A percentile compares a stretch with the other conserved stretches of the same genome.
phyloP scores from a whole-genome alignment of 2,329 filamentous ascomycete genomes.

The Arthrobotrys entomopaga region DNA sequence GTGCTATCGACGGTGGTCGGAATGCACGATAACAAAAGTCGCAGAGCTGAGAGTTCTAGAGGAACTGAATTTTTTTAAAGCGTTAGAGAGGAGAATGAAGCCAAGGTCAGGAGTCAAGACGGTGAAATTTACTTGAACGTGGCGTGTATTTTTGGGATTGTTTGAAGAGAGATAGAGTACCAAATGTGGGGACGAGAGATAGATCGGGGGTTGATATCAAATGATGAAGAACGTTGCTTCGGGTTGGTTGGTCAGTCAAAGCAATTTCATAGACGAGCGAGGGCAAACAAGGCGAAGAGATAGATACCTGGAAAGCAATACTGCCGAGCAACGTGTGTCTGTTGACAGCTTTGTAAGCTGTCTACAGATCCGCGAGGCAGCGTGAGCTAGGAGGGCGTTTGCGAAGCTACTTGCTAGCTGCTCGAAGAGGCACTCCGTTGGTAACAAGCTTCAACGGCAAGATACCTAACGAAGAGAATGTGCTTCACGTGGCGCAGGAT shows the following conservation, averaged over 20 bases:
- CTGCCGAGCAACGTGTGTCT: background rate
- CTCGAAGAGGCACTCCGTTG: conserved; percentile 2
- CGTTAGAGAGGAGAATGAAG: conserved; percentile 25
- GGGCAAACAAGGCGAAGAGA: conserved; percentile 1
- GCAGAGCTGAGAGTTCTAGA: conserved; percentile 23
- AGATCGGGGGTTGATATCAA: conserved; percentile 47
- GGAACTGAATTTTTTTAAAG: background rate
- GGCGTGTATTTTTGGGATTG: conserved; percentile 40
- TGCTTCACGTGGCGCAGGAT: conserved; percentile 12
- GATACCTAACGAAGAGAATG: background rate
- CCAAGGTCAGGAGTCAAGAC: background rate
- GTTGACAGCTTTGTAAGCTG: conserved; percentile 38
- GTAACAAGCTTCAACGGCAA: conserved; percentile 11
- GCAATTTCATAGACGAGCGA: background rate
- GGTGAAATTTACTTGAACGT: background rate
- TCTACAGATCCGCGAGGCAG: conserved; percentile 35
- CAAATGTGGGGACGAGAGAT: conserved; percentile 5
- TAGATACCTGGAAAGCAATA: conserved; percentile 10
- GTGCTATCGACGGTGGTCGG: conserved; percentile 17
- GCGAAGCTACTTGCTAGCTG: conserved; percentile 16
- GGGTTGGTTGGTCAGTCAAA: conserved; percentile 1
- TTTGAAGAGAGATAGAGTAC: conserved; percentile 20
- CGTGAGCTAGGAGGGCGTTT: conserved; percentile 34
- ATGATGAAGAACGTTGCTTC: conserved; percentile 18
- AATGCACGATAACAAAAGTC: conserved; percentile 12